Evolutionary conservation across 2,329 filamentous ascomycete species (phyloP).

Genomic region (Neurospora sp.): DNA sequence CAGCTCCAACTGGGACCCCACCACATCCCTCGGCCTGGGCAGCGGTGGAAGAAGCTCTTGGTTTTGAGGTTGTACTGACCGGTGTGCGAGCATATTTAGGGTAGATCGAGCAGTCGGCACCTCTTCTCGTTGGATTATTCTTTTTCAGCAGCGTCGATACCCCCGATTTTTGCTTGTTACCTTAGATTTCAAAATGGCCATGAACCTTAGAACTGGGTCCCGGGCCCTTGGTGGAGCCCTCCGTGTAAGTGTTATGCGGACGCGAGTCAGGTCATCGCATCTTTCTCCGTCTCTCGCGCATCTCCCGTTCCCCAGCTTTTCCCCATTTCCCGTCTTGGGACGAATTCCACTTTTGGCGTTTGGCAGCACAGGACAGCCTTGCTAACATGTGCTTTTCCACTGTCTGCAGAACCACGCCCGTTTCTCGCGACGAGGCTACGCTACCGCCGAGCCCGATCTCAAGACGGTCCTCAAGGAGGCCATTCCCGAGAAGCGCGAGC

Average conservation of each 20-base stretch:
- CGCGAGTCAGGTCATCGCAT: background rate
- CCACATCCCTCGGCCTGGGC: constrained; percentile 7
- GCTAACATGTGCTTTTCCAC: constrained; percentile 1
- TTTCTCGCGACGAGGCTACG: constrained; percentile 47
- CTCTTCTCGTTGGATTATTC: background rate
- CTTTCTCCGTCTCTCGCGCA: background rate
- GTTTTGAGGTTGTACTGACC: background rate
- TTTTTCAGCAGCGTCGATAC: background rate
- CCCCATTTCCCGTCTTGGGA: background rate
- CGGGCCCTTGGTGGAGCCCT: constrained; percentile 54
- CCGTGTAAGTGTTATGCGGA: constrained; percentile 39
- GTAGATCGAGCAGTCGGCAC: background rate
- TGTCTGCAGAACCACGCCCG: constrained; percentile 22
- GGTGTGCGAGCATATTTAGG: background rate
- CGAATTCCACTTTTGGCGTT: background rate
- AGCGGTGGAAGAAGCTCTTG: background rate
- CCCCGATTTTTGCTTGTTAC: background rate
- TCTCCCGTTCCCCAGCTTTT: background rate
- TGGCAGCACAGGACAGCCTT: constrained; percentile 2
- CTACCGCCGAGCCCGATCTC: constrained; percentile 73
- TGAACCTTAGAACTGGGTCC: constrained; percentile 52
- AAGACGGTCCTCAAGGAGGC: constrained; percentile 75
- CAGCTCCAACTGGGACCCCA: background rate
- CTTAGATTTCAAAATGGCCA: constrained; percentile 35
- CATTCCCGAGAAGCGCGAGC: constrained; percentile 87